These are phyloP conservation scores for Poteriospumella lacustris DNA, from an alignment of 108 stramenopile species.

Conservation along the genomic window DNA sequence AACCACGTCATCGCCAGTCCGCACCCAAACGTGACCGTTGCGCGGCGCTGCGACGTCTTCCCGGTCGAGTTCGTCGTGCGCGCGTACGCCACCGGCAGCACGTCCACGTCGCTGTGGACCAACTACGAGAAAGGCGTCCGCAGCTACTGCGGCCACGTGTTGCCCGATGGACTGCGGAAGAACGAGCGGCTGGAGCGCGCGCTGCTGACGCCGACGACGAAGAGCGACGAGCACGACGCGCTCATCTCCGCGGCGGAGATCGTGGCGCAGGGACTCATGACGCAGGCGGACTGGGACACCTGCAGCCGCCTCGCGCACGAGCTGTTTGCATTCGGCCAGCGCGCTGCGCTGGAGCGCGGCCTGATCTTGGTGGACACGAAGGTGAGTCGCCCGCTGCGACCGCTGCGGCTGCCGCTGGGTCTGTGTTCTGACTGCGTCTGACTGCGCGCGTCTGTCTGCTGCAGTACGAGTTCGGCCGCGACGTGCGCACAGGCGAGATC, in stretches of 20 bases:
- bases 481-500: slow-evolving; percentile 67
- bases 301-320: slow-evolving; percentile 40
- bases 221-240: slow-evolving; percentile 91
- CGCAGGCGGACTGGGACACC: slow-evolving; percentile 52
- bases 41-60: slow-evolving; percentile 82
- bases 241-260: slow-evolving; percentile 85
- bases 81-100: slow-evolving; percentile 87
- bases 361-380: slow-evolving; percentile 97
- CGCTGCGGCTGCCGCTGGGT: background rate
- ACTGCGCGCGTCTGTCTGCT: too few relatives aligned
- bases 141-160: slow-evolving; percentile 83
- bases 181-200: slow-evolving; percentile 73
- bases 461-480: slow-evolving; percentile 93
- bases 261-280: slow-evolving; percentile 71
- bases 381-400: background rate
- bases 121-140: slow-evolving; percentile 88
- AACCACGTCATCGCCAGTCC: slow-evolving; percentile 84
- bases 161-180: slow-evolving; percentile 90
- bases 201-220: slow-evolving; percentile 92
- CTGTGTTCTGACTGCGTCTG: too few relatives aligned
- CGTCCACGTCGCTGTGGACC: slow-evolving; percentile 95
- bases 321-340: slow-evolving; percentile 66
- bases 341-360: slow-evolving; percentile 72
- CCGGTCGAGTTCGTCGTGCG: slow-evolving; percentile 95
- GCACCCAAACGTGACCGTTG: slow-evolving; percentile 86